Evolutionary conservation across 1,284 basidiomycete genomes (phyloP), one percentile per base, ranked within the genome.

Genomic region (Ceratorhiza oryzae-sativae): DNA sequence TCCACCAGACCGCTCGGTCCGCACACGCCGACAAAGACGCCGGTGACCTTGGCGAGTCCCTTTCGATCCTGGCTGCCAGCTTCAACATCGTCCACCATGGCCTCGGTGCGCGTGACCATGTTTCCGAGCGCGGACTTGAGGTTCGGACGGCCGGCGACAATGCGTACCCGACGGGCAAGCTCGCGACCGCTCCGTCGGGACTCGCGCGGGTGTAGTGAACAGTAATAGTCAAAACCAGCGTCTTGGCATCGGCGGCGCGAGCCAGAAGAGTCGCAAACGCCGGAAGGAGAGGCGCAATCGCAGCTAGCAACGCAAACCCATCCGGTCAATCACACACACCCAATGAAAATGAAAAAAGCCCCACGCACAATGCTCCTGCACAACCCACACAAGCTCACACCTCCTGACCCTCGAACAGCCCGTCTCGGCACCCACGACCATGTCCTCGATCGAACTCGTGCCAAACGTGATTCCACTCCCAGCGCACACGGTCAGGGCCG

Each of bases 21-120:
- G 77, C 90, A 92, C 25, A 88, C 86, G 39, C 83, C 88, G 1
- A 92, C 85, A 15, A 89, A 80, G 65, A 90, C 82, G 27, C 91
- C 91, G 0, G 83, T 84, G 12, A 86, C 80, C 5, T 80, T 78
- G 51, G 6, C 48, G 23, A n/a, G n/a, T 48, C 18, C 27, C 25
- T 18, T 51, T 8, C 23, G 20, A 4, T 82, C 82, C 80, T 79
- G 34, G 86, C 82, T 1, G 87, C 84, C 42, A 84, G 82, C 41
- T 82, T 81, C 86, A 82, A 91, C 77, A 48, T 83, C 79, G 73
- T 76, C 48, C 8, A 49, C 18, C 48, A 49, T 49, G 3, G 27
- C 27, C 18, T 55, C 75, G 23, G 65, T 58, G 15, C 65, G 51
- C 65, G 53, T 68, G 10, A 46, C 39, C 18, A 68, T 51, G 18